Conservation (phyloP, 164 flowering plant species). For the Vitis rotundifolia region DNA sequence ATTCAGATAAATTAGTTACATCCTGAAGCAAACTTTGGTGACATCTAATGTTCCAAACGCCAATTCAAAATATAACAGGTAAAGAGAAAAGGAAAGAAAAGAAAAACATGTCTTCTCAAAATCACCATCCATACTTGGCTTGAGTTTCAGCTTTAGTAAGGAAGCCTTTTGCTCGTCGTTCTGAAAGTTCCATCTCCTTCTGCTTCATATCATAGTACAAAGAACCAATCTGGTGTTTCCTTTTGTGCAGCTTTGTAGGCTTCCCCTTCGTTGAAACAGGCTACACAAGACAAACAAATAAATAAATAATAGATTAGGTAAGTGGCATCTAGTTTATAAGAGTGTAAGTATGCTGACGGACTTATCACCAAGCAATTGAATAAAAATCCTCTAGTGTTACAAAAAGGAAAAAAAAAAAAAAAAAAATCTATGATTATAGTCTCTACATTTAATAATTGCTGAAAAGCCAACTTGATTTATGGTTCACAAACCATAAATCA, state of each 20-base stretch:
- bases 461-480: too few species aligned
- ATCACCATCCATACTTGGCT: constrained; percentile 97
- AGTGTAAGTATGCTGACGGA: not conserved
- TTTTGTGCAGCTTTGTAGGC: constrained; percentile 88
- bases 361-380: too few species aligned
- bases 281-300: constrained; percentile 30
- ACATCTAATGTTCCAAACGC: too few species aligned
- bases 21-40: too few species aligned
- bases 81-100: not conserved
- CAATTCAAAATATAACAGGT: too few species aligned
- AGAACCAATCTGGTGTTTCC: constrained; percentile 94
- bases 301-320: not conserved
- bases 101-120: not conserved
- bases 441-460: too few species aligned
- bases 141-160: constrained; percentile 95
- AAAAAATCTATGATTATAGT: too few species aligned
- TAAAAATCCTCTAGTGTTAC: too few species aligned
- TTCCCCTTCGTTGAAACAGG: constrained; percentile 80
- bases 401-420: too few species aligned
- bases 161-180: constrained; percentile 77
- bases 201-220: constrained; percentile 85
- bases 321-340: not conserved
- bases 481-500: too few species aligned
- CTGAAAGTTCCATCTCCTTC: constrained; percentile 85
- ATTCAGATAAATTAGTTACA: too few species aligned